These are phyloP conservation scores for Hypholoma fasciculare DNA, from an alignment of 768 basidiomycete genomes.

Conservation along the genomic window DNA sequence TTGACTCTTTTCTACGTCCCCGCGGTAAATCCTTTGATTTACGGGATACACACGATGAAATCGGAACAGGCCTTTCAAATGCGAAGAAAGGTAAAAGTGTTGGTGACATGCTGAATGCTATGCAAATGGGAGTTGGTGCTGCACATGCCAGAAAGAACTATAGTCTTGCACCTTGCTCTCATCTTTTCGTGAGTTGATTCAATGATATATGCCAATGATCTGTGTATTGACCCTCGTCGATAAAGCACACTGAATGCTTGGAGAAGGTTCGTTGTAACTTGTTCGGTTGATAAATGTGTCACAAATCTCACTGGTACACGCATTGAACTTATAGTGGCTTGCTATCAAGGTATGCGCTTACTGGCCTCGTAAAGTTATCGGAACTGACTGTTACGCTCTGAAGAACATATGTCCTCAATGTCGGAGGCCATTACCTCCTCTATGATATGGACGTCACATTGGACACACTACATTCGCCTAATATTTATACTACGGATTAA, in stretches of 20 bases:
- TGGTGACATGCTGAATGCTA: constrained; percentile 38
- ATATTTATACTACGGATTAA: no score
- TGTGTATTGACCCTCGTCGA: not conserved
- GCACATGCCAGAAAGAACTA: constrained; percentile 63
- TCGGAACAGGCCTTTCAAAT: constrained; percentile 6
- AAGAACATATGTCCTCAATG: constrained; percentile 94
- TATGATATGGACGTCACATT: constrained; percentile 37
- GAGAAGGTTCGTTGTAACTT: constrained; percentile 69
- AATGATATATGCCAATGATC: not conserved
- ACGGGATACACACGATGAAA: constrained; percentile 23
- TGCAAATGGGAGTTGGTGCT: constrained; percentile 44
- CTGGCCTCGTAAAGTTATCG: not conserved
- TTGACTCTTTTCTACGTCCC: constrained; percentile 41
- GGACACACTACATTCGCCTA: no score
- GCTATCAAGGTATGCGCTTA: constrained; percentile 61
- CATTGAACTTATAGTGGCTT: constrained; percentile 52
- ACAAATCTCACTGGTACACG: constrained; percentile 10
- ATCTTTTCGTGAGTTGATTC: constrained; percentile 71
- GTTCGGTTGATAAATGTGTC: not conserved
- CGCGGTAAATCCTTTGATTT: constrained; percentile 35
- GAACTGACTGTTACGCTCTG: constrained; percentile 3
- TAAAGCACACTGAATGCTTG: constrained; percentile 83
- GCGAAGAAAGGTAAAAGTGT: constrained; percentile 23
- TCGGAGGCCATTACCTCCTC: constrained; percentile 77
- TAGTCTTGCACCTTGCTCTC: constrained; percentile 86